phyloP scores from a whole-genome alignment of 805 yeast genomes.

The Maudiozyma bulderi region DNA sequence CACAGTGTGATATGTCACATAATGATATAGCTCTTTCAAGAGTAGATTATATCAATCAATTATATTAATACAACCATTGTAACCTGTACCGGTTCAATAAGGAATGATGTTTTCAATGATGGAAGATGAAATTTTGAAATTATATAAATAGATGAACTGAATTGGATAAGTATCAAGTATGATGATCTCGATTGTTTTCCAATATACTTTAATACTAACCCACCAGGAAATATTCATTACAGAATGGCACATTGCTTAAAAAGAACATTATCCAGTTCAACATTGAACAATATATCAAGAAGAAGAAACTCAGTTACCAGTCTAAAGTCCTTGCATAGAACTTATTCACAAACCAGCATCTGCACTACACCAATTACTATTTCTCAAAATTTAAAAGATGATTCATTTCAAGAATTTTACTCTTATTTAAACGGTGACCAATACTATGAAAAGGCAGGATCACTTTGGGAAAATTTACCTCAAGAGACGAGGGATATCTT shows the following conservation, averaged over 20 bases:
- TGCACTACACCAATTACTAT: not conserved
- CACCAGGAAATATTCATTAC: too few relatives aligned
- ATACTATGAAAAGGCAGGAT: constrained; percentile 1
- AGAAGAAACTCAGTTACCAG: constrained; percentile 2
- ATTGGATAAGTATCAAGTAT: too few relatives aligned
- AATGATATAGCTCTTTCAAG: not conserved
- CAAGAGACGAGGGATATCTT: constrained; percentile 7
- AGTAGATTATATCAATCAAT: not conserved
- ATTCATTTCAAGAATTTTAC: constrained; percentile 8
- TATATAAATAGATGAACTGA: too few relatives aligned
- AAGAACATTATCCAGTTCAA: not conserved
- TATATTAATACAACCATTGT: too few relatives aligned
- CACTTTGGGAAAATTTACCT: constrained; percentile 9
- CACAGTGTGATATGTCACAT: not conserved
- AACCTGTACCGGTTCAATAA: too few relatives aligned
- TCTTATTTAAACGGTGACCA: constrained; percentile 6
- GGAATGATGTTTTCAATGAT: too few relatives aligned
- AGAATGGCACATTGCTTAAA: not conserved
- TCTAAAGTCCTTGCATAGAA: not conserved
- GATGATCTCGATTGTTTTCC: too few relatives aligned
- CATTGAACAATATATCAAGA: not conserved
- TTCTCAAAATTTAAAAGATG: constrained; percentile 1
- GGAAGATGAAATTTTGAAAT: too few relatives aligned
- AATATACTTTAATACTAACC: too few relatives aligned
- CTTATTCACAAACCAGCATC: constrained; percentile 3